Base-by-base conservation (phyloP, 140 eudicot species). In the Senecio squalidus region DNA sequence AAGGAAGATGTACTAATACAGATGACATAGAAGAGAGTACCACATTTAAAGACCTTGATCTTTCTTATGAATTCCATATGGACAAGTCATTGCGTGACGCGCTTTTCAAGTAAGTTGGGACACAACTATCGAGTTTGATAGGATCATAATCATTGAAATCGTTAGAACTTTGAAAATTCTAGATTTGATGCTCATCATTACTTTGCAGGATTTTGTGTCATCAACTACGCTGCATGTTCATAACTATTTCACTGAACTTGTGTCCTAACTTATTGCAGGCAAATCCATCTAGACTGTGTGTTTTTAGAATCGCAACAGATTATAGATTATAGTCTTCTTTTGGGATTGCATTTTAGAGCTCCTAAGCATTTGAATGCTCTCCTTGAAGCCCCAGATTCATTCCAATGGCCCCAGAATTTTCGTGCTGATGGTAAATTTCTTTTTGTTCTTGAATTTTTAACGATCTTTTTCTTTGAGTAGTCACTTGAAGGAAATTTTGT, bases 281-380 rank as follows among this genome's bases (percentile, higher is more conserved):
- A 87, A 65, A 60, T 87, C 45, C 62, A 68, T 26, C 60, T 81
- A 34, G 80, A 92, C 92, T 74, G 86, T 67, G 47, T 34, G 61
- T 73, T 82, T 61, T 58, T 82, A 21, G 82, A 80, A 73, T 78
- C 85, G 62, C 83, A 84, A 68, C 49, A 54, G 10, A 76, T 85
- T 67, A 68, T 78, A 26, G 86, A 85, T 36, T 20, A 87, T 51
- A 87, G 96, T 74, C 96, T 92, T 73, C 89, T 92, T 21, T 59
- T 92, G 70, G 97, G 97, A 28, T 65, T 90, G 74, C 97, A 90
- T 78, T 87, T 92, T 73, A 77, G 96, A 74, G 96, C 98, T 66
- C 98, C 98, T 27, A 91, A 92, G 67, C 82, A 87, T 77, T 72
- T 87, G 60, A 87, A 65, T 63, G 66, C 93, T 14, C 80, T 81